Base-by-base conservation (phyloP, 106 monocot species). In the Platanthera zijinensis region DNA sequence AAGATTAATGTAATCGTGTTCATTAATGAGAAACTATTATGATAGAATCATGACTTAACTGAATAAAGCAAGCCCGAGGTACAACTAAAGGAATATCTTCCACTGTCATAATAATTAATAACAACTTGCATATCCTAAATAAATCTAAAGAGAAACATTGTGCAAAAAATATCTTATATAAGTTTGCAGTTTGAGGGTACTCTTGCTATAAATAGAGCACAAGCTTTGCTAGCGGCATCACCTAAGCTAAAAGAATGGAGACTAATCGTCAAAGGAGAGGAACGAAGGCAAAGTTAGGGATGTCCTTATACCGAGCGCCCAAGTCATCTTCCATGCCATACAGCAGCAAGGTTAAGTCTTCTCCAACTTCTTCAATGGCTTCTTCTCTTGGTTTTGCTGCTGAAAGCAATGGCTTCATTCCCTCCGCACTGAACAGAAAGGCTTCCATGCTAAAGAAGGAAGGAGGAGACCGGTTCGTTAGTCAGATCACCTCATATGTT, bases 181-280 rank as follows among this genome's bases (percentile, higher is more conserved):
- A 28, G 10, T 64, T 64, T 4, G 17, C 12, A 52, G 52, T 13
- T 52, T 13, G 9, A 11, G 52, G 13, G 52, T 3, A 18, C n/a
- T 6, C 0, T 4, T 18, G 1, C 19, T 59, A 59, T n/a, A 59
- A 59, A 59, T 59, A 59, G 59, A 19, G 19, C 0, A 17, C 56
- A 18, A 5, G 7, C 15, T 0, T 19, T 59, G 18, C 5, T 5
- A 71, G 11, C 15, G 3, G 13, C 47, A 5, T 46, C 3, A 48
- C 32, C 32, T 32, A 32, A 32, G 1, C 32, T 32, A 52, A 21
- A 51, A 21, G 8, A 72, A 78, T 78, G 78, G 78, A 78, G 7
- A 32, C 57, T 3, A 78, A 53, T 19, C 70, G 56, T 19, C 67
- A 71, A 52, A 50, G 78, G 6, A 78, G 57, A 69, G 71, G 78